These are phyloP conservation scores for Candida glucosophila DNA, from an alignment of 1,139 yeast species.

Conservation along the genomic window DNA sequence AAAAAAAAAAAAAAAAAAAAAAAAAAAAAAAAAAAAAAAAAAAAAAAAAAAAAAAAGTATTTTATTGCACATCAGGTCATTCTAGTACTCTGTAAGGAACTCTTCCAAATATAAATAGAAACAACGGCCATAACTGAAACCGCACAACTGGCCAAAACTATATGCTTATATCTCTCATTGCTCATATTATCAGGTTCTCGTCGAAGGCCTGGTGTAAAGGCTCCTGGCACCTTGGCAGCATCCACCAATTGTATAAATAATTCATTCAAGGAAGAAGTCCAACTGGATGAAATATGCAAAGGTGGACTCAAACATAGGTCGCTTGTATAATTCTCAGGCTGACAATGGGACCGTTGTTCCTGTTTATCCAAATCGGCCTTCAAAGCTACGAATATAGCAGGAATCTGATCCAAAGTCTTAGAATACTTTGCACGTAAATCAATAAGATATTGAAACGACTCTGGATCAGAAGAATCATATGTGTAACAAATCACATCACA, in stretches of 20 bases:
- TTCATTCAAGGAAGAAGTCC: slow-evolving; percentile 84
- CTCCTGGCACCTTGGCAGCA: slow-evolving; percentile 73
- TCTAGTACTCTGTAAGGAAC: slow-evolving; percentile 23
- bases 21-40: slow-evolving; percentile 4
- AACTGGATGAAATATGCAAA: slow-evolving; percentile 77
- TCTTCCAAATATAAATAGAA: slow-evolving; percentile 54
- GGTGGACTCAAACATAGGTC: slow-evolving; percentile 55
- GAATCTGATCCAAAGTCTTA: slow-evolving; percentile 52
- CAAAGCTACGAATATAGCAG: slow-evolving; percentile 80
- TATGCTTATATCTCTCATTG: slow-evolving; percentile 37
- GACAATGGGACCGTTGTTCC: slow-evolving; percentile 77
- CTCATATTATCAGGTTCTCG: slow-evolving; percentile 50
- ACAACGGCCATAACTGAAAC: slow-evolving; percentile 53
- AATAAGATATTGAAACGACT: slow-evolving; percentile 77
- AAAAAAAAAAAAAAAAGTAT: background rate
- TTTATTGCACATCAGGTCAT: background rate
- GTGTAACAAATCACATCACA: slow-evolving; percentile 88
- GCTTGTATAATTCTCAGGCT: slow-evolving; percentile 82
- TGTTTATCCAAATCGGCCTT: slow-evolving; percentile 95
- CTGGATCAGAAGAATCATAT: slow-evolving; percentile 94
- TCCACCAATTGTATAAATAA: slow-evolving; percentile 81
- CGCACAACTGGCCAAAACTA: slow-evolving; percentile 58
- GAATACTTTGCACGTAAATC: slow-evolving; percentile 55
- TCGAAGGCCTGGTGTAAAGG: slow-evolving; percentile 75
- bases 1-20: slow-evolving; percentile 4